phyloP scores from a whole-genome alignment of 2,329 filamentous ascomycete genomes.

The Colletotrichum sp. region DNA sequence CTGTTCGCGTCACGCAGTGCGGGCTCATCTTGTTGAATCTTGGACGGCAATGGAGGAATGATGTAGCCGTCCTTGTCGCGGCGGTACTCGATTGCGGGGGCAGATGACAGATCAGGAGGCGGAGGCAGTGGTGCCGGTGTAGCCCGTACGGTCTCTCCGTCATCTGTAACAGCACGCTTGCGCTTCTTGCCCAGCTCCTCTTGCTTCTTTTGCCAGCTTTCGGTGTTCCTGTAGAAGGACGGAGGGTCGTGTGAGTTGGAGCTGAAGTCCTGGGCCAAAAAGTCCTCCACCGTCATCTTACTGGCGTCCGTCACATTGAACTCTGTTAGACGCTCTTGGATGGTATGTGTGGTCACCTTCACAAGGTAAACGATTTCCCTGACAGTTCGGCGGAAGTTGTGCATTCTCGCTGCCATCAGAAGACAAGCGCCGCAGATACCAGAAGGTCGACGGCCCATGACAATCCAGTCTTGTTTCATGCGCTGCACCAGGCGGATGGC shows the following conservation, averaged over 20 bases:
- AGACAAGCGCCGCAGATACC: conserved; percentile 94
- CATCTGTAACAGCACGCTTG: conserved; percentile 45
- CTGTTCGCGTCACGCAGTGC: conserved; percentile 12
- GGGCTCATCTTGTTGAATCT: conserved; percentile 13
- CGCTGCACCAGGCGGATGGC: conserved; percentile 86
- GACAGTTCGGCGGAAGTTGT: conserved; percentile 93
- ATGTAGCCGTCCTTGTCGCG: conserved; percentile 23
- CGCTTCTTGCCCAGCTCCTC: conserved; percentile 53
- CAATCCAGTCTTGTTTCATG: conserved; percentile 98
- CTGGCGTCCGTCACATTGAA: conserved; percentile 89
- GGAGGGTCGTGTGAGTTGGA: conserved; percentile 75
- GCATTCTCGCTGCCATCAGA: conserved; percentile 95
- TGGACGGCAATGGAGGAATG: conserved; percentile 19
- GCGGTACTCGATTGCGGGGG: conserved; percentile 15
- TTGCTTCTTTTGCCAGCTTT: conserved; percentile 61
- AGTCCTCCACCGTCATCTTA: conserved; percentile 85
- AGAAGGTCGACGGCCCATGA: conserved; percentile 88
- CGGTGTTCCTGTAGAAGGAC: conserved; percentile 72
- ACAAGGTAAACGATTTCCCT: conserved; percentile 98
- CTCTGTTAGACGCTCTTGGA: conserved; percentile 89
- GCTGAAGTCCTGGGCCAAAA: conserved; percentile 71
- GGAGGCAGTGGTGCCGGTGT: conserved; percentile 19
- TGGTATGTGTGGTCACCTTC: conserved; percentile 93
- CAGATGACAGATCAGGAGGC: conserved; percentile 29
- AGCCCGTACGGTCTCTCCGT: conserved; percentile 27